Percentiles rank a stretch among this genome's conserved stretches.
These are phyloP conservation scores for Allantophomopsis lycopodina DNA, from an alignment of 2,329 filamentous ascomycete species.

Conservation along the genomic window DNA sequence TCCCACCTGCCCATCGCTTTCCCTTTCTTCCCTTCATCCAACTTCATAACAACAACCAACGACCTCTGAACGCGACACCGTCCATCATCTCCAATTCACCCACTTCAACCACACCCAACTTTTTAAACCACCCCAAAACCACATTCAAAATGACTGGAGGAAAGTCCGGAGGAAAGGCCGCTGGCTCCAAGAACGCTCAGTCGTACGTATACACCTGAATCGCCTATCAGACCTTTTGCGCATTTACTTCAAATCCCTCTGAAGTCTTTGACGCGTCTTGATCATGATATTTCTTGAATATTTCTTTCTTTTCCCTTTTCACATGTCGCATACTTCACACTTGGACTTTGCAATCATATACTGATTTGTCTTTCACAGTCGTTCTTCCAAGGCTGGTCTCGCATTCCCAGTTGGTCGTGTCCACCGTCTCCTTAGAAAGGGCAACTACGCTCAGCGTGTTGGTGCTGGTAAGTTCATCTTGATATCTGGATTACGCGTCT, in stretches of 20 bases:
- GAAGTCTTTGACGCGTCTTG: slow-evolving; percentile 25
- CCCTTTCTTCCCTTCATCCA: slow-evolving; percentile 6
- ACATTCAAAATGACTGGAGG: slow-evolving; percentile 95
- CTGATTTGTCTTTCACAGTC: slow-evolving; percentile 43
- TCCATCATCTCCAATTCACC: no score
- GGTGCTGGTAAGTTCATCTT: slow-evolving; percentile 58
- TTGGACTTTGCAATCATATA: slow-evolving; percentile 7
- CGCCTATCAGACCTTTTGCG: slow-evolving; percentile 2
- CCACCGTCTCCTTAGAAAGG: slow-evolving; percentile 96
- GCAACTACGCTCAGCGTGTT: slow-evolving; percentile 99
- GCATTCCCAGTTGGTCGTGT: slow-evolving; percentile 99
- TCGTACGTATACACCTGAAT: slow-evolving; percentile 56
- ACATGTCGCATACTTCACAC: slow-evolving; percentile 13
- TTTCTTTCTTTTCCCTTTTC: slow-evolving; percentile 10
- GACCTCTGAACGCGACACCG: slow-evolving; percentile 4
- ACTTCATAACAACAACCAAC: slow-evolving; percentile 3
- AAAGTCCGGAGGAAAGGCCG: slow-evolving; percentile 99
- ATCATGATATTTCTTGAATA: slow-evolving; percentile 2
- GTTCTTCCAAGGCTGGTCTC: slow-evolving; percentile 98
- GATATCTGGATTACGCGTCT: neutral
- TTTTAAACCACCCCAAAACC: slow-evolving; percentile 16
- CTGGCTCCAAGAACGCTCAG: slow-evolving; percentile 97
- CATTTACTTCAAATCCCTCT: neutral
- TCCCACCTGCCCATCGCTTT: slow-evolving; percentile 7
- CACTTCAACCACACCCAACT: slow-evolving; percentile 6